A percentile compares a stretch with the other conserved stretches of the same genome.
Conservation (phyloP, 495 filamentous ascomycete genomes). For the Zalerion maritima region DNA sequence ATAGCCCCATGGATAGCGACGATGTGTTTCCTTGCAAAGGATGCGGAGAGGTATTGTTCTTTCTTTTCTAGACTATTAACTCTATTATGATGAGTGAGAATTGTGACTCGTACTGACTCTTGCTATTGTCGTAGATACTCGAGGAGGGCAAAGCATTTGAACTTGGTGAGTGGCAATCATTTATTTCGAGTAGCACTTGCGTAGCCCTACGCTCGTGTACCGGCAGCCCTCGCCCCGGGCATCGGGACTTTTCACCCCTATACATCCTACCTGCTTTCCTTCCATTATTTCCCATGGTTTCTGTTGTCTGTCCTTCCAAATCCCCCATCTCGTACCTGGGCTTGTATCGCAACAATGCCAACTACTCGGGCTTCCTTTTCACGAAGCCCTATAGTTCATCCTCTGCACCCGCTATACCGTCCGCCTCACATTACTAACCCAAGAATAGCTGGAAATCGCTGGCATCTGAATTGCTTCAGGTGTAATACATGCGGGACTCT, state of each 20-base stretch:
- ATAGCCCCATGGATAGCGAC: slow-evolving; percentile 74
- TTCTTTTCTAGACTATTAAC: slow-evolving; percentile 1
- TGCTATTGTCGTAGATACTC: slow-evolving; percentile 49
- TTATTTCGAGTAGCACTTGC: too few species aligned
- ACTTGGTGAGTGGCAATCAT: slow-evolving; percentile 52
- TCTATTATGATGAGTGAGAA: too few species aligned
- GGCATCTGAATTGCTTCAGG: slow-evolving; percentile 98
- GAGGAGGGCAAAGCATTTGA: slow-evolving; percentile 99
- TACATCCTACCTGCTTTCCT: slow-evolving; percentile 1
- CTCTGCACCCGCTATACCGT: slow-evolving; percentile 2
- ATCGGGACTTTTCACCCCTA: too few species aligned
- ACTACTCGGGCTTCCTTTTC: slow-evolving; percentile 1
- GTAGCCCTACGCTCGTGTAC: too few species aligned
- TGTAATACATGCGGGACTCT: slow-evolving; percentile 93
- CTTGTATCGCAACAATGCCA: slow-evolving; percentile 1
- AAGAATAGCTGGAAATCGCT: slow-evolving; percentile 77
- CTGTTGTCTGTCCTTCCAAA: neutral
- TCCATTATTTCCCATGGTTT: slow-evolving; percentile 1
- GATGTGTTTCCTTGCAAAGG: slow-evolving; percentile 94
- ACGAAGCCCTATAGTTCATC: neutral
- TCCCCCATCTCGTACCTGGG: slow-evolving; percentile 1
- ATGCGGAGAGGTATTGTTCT: slow-evolving; percentile 69
- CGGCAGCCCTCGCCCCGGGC: too few species aligned
- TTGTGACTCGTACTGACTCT: slow-evolving; percentile 11
- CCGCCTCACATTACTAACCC: slow-evolving; percentile 8